Evolutionary conservation across 2,329 filamentous ascomycete genomes (phyloP), one percentile per base, ranked within the genome.

Genomic region (Colletotrichum graminicola): DNA sequence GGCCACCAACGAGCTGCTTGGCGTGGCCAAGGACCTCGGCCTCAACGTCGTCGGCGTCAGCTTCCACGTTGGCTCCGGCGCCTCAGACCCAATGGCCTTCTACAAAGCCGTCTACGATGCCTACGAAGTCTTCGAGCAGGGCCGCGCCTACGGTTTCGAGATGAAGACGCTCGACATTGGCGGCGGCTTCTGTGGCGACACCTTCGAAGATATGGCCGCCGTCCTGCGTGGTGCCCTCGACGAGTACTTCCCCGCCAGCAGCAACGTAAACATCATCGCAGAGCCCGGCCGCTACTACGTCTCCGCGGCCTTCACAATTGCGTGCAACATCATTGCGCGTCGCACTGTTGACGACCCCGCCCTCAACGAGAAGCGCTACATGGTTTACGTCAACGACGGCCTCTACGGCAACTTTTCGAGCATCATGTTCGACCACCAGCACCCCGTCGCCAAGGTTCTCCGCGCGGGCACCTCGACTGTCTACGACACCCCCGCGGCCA

Each of bases 381-480:
- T 98, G 96, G 85, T 98, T 57, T 99, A 99, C 81, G 86, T 98
- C 80, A 99, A 99, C 80, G 96, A 99, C 76, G 96, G 96, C 36
- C 92, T 98, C 65, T 99, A 99, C 79, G 96, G 96, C 78, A 98
- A 98, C 85, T 98, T 99, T 80, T 97, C 94, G 75, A 97, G 94
- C 89, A 98, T 98, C 87, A 97, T 98, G 86, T 99, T 98, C 81
- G 96, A 98, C 79, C 96, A 98, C 83, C 96, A 99, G 87, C 89
- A 97, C 77, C 96, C 96, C 1, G 84, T 93, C 56, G 94, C 95
- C 67, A 93, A 93, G 82, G 89, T 98, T 70, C 86, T 99, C 66
- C 91, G 90, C 75, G 85, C 87, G 26, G 85, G 87, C 72, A 82
- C 87, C 73, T 84, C 85, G 72, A 87, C 88, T 73, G 79, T 90